Percentiles rank a stretch among this genome's conserved stretches.
Conservation (phyloP, 306 rosid species). For the Elaeagnus macrophylla region DNA sequence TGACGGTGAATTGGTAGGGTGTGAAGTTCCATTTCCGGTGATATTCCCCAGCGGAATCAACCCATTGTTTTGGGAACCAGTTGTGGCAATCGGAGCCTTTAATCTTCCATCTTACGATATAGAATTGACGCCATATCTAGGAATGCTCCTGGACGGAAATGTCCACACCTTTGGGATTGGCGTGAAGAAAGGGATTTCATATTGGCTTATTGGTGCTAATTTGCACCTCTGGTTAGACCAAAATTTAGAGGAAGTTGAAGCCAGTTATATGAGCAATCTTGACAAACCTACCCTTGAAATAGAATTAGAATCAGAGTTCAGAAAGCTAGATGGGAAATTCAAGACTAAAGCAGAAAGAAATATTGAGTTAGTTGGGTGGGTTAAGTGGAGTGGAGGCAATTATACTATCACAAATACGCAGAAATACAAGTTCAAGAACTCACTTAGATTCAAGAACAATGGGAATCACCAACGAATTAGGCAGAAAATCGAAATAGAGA, state of each 20-base stretch:
- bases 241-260: slow-evolving; percentile 27
- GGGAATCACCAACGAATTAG: slow-evolving; percentile 47
- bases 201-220: slow-evolving; percentile 75
- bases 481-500: slow-evolving; percentile 37
- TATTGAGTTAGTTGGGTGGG: slow-evolving; percentile 48
- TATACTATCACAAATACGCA: slow-evolving; percentile 23
- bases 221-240: slow-evolving; percentile 78
- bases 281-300: slow-evolving; percentile 27
- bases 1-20: slow-evolving; percentile 55
- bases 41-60: slow-evolving; percentile 74
- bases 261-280: background rate
- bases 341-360: slow-evolving; percentile 40
- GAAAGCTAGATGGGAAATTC: slow-evolving; percentile 55
- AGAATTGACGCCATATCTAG: slow-evolving; percentile 68
- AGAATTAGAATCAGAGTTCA: slow-evolving; percentile 30
- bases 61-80: slow-evolving; percentile 72
- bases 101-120: slow-evolving; percentile 62
- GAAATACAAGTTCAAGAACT: slow-evolving; percentile 14
- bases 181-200: slow-evolving; percentile 50
- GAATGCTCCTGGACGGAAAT: slow-evolving; percentile 44
- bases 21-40: slow-evolving; percentile 73
- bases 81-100: slow-evolving; percentile 78
- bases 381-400: slow-evolving; percentile 54
- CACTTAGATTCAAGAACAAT: slow-evolving; percentile 27
- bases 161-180: slow-evolving; percentile 54